Conservation (phyloP, 805 yeast species). For the Starmerella khaoyaiensis region DNA sequence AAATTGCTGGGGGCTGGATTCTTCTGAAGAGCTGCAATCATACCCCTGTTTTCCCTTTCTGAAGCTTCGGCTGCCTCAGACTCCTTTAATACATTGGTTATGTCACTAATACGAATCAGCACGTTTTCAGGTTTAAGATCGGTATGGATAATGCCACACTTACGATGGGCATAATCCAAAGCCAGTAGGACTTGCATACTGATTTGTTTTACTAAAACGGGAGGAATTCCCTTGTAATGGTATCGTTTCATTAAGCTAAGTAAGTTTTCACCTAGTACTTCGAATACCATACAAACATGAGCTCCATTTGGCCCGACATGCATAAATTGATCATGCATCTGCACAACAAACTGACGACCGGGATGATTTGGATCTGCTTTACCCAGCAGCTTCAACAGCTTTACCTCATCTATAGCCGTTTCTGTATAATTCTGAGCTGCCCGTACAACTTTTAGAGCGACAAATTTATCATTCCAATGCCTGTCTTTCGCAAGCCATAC, state of each 20-base stretch:
- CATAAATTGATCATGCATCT: slow-evolving; percentile 67
- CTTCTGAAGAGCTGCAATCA: too few species aligned
- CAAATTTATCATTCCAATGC: slow-evolving; percentile 51
- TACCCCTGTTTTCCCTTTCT: too few species aligned
- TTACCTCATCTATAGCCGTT: slow-evolving; percentile 88
- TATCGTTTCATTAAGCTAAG: slow-evolving; percentile 70
- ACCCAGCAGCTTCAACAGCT: slow-evolving; percentile 50
- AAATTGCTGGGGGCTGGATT: too few species aligned
- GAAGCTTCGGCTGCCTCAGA: not conserved
- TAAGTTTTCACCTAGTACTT: slow-evolving; percentile 87
- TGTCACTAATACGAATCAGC: slow-evolving; percentile 69
- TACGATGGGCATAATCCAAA: slow-evolving; percentile 57
- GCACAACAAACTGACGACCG: slow-evolving; percentile 72
- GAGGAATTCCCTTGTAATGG: slow-evolving; percentile 67
- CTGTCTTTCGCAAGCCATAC: slow-evolving; percentile 74
- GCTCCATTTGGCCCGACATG: slow-evolving; percentile 85
- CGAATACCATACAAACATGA: slow-evolving; percentile 95
- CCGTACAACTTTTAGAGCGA: slow-evolving; percentile 88
- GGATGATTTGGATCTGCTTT: slow-evolving; percentile 55
- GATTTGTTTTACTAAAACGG: slow-evolving; percentile 63
- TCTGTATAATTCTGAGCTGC: slow-evolving; percentile 84
- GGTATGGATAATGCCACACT: slow-evolving; percentile 62
- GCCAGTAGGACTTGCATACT: slow-evolving; percentile 66
- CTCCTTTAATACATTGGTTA: slow-evolving; percentile 62
- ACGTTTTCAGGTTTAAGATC: slow-evolving; percentile 67